phyloP scores from a whole-genome alignment of 768 basidiomycete genomes.

The Jaapia argillacea region DNA sequence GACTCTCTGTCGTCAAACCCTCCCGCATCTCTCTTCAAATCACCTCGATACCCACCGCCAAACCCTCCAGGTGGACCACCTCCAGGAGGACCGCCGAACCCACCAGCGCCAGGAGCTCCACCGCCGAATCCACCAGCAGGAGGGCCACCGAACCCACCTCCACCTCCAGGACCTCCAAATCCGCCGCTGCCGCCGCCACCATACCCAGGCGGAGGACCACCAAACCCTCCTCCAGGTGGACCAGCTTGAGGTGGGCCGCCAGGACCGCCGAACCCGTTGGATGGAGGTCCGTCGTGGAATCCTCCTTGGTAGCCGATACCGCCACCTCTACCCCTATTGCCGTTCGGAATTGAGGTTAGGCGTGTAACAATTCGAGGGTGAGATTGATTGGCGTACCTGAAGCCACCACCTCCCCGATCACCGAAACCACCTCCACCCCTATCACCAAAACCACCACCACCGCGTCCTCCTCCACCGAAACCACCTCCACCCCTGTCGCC shows the following conservation, averaged over 20 bases:
- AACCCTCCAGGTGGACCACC: constrained; percentile 8
- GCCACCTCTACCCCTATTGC: constrained; percentile 55
- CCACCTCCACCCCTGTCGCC: constrained; percentile 22
- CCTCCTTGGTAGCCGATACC: constrained; percentile 66
- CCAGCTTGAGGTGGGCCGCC: constrained; percentile 34
- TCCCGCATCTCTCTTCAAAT: constrained; percentile 71
- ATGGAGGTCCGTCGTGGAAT: constrained; percentile 29
- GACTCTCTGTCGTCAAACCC: constrained; percentile 75
- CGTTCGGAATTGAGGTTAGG: background rate
- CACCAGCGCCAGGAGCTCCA: constrained; percentile 21
- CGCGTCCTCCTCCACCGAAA: constrained; percentile 33
- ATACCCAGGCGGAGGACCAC: too few relatives aligned
- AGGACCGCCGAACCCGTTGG: constrained; percentile 24
- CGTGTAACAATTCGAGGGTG: constrained; percentile 6
- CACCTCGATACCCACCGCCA: constrained; percentile 40
- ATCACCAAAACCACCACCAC: constrained; percentile 16
- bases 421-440: constrained; percentile 29
- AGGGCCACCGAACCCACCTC: constrained; percentile 20
- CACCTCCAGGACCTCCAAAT: constrained; percentile 15
- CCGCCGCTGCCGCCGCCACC: constrained; percentile 15
- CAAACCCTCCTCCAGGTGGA: constrained; percentile 16
- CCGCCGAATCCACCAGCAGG: constrained; percentile 29
- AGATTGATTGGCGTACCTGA: constrained; percentile 29
- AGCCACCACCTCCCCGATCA: constrained; percentile 34
- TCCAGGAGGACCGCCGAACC: constrained; percentile 12